phyloP scores from a whole-genome alignment of 208 protist species.

The Leishmania guyanensis region DNA sequence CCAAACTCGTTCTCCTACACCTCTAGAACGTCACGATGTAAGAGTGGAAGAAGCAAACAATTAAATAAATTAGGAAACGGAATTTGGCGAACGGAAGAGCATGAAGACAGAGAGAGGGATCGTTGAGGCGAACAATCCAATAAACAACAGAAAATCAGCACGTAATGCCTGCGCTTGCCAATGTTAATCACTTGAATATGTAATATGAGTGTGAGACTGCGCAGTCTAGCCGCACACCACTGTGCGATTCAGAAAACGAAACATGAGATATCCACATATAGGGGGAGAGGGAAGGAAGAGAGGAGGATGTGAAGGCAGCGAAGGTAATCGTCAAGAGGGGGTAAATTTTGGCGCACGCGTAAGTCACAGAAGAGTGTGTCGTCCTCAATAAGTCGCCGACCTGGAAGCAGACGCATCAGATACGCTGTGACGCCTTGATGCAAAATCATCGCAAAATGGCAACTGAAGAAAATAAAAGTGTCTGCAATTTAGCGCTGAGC shows the following conservation, averaged over 20 bases:
- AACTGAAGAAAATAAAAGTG: background rate
- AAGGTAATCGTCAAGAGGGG: background rate
- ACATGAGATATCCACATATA: background rate
- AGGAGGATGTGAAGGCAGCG: background rate
- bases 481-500: background rate
- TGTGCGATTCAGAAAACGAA: background rate
- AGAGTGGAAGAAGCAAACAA: background rate
- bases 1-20: background rate
- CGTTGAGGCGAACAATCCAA: background rate
- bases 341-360: background rate
- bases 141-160: constrained; percentile 18
- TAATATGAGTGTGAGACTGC: background rate
- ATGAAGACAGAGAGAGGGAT: constrained; percentile 12
- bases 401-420: background rate
- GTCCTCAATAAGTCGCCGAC: background rate
- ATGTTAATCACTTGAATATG: background rate
- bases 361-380: background rate
- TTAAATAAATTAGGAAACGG: constrained; percentile 8
- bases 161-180: background rate
- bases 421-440: too few relatives aligned
- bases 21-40: background rate
- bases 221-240: background rate
- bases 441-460: background rate
- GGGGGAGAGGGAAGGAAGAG: background rate
- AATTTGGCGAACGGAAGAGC: background rate